Evolutionary conservation across 345 rosid species (phyloP), one percentile per base, ranked within the genome.

Genomic region (Eucalyptus sp.): DNA sequence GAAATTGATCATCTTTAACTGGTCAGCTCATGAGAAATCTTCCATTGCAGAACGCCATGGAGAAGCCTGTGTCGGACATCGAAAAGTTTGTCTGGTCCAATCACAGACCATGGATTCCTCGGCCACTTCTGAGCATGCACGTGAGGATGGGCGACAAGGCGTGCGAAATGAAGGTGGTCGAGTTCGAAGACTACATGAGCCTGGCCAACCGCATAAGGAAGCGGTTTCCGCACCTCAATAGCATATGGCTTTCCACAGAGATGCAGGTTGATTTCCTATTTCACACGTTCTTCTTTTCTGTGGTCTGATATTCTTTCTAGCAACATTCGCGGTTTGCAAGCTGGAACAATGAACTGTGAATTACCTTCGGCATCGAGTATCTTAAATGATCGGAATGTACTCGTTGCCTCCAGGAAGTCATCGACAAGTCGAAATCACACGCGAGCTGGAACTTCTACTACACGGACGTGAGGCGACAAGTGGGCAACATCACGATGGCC

Each of bases 61-160:
- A 89, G 88, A 91, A 87, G 87, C 41, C 68, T 44, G 91, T 66
- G 89, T 92, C 96, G 2, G 98, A 95, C 68, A 94, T 97, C 15
- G 97, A 95, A 91, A 93, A 92, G 51, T 93, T 91, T 29, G 97
- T 98, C 5, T 98, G 99, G 99, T 94, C 98, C 14, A 93, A 88
- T 91, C 96, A 94, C 90, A 94, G 92, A 90, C 96, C 98, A 6
- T 98, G 99, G 99, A 93, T 92, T 8, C 99, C 99, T 2, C 92
- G 97, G 92, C 99, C 99, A 49, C 90, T 98, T 93, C 94, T 97
- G 87, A 98, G 99, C 91, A 90, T 98, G 92, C 99, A 98, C 25
- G 99, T 98, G n/a, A 93, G 99, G 87, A 98, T 98, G 99, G 98
- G 99, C 87, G 99, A 98, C 94, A 98, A 98, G 92, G 97, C 99